Base-by-base conservation (phyloP, 2,329 filamentous ascomycete species). In the Fusarium sp. region DNA sequence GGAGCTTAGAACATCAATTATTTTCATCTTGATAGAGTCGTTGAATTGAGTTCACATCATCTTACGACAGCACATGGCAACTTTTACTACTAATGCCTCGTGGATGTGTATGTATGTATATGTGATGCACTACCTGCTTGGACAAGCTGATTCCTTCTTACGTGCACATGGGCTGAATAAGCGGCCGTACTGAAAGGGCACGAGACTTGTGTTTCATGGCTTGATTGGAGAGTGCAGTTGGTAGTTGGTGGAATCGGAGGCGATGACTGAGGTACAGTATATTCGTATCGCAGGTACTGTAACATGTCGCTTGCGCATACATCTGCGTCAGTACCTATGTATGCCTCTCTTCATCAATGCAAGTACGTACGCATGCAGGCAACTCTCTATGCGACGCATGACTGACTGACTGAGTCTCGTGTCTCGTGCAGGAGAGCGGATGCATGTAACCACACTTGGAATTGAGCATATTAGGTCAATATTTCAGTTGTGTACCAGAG, bases 371-470 rank as follows among this genome's bases (percentile, higher is more conserved):
- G 27, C 35, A 41, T 23, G 27, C 27, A 30, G 27, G 27, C 11
- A 30, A 30, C 27, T 30, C 10, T 30, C 3, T 30, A 30, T 30
- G 43, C 27, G 30, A 48, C 39, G 23, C 52, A 53, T 35, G 27
- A 30, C 27, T 30, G 27, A 30, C 25, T 27, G 25, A 27, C 27
- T 67, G 62, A 58, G 48, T 62, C 40, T 51, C 14, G 47, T 45
- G 19, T 33, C 43, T 32, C 25, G 51, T 39, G 51, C 60, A 50
- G 41, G 35, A 23, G 27, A 53, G 20, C 45, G 37, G 22, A 50
- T 63, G 56, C 41, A 56, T 68, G 65, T 40, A 66, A 67, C 65
- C 65, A 62, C 56, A 66, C 41, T 46, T 46, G n/a, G 23, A n/a
- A 7, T 37, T 37, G 35, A 11, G 17, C 17, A 19, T 37, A 6